Percentiles rank a stretch among this genome's conserved stretches.
These are phyloP conservation scores for Basidiobolus meristosporus DNA, from an alignment of 371 early-diverging fungal genomes.

Conservation along the genomic window DNA sequence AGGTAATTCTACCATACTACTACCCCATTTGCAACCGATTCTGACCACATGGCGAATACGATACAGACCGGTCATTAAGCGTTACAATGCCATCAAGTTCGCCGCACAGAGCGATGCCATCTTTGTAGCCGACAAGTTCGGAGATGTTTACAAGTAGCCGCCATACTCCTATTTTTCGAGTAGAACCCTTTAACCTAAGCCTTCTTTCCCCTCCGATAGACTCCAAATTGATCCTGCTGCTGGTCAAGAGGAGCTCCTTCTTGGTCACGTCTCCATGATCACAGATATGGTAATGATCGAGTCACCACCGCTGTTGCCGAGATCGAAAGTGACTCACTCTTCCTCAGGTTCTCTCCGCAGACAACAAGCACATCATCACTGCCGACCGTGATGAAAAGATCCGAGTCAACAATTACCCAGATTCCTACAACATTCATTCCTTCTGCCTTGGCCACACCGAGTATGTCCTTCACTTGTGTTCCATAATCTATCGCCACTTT, in stretches of 20 bases:
- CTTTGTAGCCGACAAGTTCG: constrained; percentile 86
- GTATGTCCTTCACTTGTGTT: constrained; percentile 15
- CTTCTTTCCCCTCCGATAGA: background rate
- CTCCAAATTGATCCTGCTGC: background rate
- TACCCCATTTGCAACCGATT: background rate
- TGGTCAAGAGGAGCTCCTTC: constrained; percentile 23
- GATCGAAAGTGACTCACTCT: background rate
- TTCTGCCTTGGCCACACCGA: constrained; percentile 85
- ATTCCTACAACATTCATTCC: constrained; percentile 66
- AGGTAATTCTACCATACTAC: constrained; percentile 11
- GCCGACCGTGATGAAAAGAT: constrained; percentile 94
- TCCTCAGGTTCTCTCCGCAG: constrained; percentile 20
- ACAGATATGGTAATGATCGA: constrained; percentile 66
- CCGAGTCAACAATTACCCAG: constrained; percentile 74
- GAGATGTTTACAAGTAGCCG: constrained; percentile 67
- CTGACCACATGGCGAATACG: background rate
- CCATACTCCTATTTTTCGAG: background rate
- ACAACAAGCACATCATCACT: constrained; percentile 55
- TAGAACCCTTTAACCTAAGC: background rate
- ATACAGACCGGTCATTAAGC: constrained; percentile 31
- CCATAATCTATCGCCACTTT: background rate
- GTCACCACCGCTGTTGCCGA: background rate
- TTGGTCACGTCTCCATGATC: constrained; percentile 89
- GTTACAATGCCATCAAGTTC: constrained; percentile 47
- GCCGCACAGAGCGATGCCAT: constrained; percentile 28